Percentiles rank a stretch among this genome's conserved stretches.
Evolutionary conservation across 441 rosid species (phyloP).

Genomic region (Capsella rubella): DNA sequence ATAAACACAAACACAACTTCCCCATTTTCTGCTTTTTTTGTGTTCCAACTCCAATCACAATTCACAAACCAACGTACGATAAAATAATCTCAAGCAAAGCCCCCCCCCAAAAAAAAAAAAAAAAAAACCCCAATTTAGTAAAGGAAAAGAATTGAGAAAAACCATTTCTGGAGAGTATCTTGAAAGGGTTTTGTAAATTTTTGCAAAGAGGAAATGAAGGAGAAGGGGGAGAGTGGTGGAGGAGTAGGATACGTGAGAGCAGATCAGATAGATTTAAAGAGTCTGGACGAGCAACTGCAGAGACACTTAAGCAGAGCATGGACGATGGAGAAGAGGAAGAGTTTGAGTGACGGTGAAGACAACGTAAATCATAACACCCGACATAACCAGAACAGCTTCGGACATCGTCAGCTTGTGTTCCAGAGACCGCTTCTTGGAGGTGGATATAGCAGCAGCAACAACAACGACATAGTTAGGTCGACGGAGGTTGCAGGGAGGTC

Average conservation of each 20-base stretch:
- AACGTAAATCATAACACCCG: constrained; percentile 22
- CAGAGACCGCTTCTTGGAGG: constrained; percentile 44
- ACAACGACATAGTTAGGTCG: constrained; percentile 29
- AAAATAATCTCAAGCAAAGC: constrained; percentile 6
- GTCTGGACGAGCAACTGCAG: constrained; percentile 66
- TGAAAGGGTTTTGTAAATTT: constrained; percentile 13
- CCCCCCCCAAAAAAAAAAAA: neutral
- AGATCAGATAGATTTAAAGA: constrained; percentile 89
- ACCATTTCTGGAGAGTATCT: neutral
- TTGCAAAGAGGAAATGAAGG: constrained; percentile 58
- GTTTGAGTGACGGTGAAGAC: constrained; percentile 48
- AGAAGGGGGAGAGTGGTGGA: constrained; percentile 69
- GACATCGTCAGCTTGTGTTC: constrained; percentile 44
- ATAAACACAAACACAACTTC: constrained; percentile 44
- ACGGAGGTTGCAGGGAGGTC: constrained; percentile 34
- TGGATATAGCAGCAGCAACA: constrained; percentile 15
- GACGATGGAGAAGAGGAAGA: constrained; percentile 78
- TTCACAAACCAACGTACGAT: constrained; percentile 12
- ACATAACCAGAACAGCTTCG: constrained; percentile 32
- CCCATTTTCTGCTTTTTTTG: constrained; percentile 21
- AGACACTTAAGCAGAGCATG: constrained; percentile 60
- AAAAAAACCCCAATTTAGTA: neutral
- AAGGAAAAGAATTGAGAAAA: neutral
- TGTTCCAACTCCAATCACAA: constrained; percentile 22
- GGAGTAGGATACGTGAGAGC: constrained; percentile 77